These are phyloP conservation scores for Colletotrichum limetticola DNA, from an alignment of 2,329 filamentous ascomycete species.

Conservation along the genomic window DNA sequence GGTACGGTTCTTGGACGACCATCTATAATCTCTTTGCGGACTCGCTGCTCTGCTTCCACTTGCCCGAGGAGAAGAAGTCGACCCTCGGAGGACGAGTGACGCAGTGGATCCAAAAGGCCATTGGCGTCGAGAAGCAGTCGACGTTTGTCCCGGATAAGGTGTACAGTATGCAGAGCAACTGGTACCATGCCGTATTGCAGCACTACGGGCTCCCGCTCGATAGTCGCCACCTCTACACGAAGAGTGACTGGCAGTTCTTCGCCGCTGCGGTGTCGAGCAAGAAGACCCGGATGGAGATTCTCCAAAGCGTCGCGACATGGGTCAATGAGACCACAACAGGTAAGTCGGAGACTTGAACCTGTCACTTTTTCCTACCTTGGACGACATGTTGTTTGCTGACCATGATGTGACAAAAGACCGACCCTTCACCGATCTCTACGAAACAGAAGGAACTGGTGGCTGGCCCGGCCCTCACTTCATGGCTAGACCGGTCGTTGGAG, in stretches of 20 bases:
- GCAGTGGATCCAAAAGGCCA: constrained; percentile 36
- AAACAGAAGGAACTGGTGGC: constrained; percentile 80
- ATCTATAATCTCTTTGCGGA: constrained; percentile 84
- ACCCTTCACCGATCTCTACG: constrained; percentile 84
- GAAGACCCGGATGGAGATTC: constrained; percentile 75
- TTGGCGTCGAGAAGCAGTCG: constrained; percentile 40
- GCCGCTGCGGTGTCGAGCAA: constrained; percentile 81
- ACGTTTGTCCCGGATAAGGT: constrained; percentile 78
- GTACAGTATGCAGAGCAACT: constrained; percentile 82
- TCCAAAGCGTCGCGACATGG: constrained; percentile 81
- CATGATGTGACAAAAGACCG: constrained; percentile 58
- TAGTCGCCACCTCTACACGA: constrained; percentile 84
- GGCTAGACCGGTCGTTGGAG: constrained; percentile 84
- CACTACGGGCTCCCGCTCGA: constrained; percentile 86
- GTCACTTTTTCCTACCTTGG: too few species aligned
- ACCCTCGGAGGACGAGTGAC: background rate
- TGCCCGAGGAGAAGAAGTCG: constrained; percentile 41
- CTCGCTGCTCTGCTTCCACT: constrained; percentile 82
- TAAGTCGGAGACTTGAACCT: constrained; percentile 42
- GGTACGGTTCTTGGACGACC: constrained; percentile 86
- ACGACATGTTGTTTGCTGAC: background rate
- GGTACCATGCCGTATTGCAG: constrained; percentile 83
- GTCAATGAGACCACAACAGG: constrained; percentile 82
- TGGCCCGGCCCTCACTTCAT: constrained; percentile 83
- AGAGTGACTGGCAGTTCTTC: constrained; percentile 93